These are phyloP conservation scores for Fomes fomentarius DNA, from an alignment of 1,284 basidiomycete species.

Conservation along the genomic window DNA sequence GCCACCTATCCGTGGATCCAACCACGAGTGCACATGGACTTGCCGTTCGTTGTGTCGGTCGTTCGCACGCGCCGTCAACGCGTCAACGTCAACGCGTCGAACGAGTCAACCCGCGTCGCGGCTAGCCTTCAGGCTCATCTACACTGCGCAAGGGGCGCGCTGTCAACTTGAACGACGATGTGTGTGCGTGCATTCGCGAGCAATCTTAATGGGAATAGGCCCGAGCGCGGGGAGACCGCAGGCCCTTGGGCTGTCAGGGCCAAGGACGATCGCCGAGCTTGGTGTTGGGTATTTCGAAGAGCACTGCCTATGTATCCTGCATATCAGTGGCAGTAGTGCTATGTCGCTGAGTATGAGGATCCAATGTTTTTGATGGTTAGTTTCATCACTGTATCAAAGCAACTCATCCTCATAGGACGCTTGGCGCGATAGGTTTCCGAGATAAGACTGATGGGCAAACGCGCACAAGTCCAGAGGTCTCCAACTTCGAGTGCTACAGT, in stretches of 20 bases:
- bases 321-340: background rate
- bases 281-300: background rate
- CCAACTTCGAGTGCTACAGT: too few relatives aligned
- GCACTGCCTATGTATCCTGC: background rate
- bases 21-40: constrained; percentile 4
- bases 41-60: background rate
- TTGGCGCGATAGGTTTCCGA: too few relatives aligned
- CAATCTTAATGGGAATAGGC: background rate
- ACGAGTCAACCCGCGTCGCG: too few relatives aligned
- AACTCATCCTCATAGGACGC: too few relatives aligned
- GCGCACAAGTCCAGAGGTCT: too few relatives aligned
- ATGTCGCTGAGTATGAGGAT: background rate
- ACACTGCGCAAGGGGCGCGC: background rate
- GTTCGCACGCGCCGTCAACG: constrained; percentile 16
- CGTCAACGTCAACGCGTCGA: background rate
- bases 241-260: too few relatives aligned
- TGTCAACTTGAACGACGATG: too few relatives aligned
- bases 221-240: background rate
- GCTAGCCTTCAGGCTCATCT: too few relatives aligned
- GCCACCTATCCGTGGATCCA: background rate
- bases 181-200: background rate
- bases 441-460: too few relatives aligned
- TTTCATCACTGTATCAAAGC: background rate
- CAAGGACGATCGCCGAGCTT: background rate
- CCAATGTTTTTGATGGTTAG: background rate